Conservation (phyloP, 2,329 filamentous ascomycete genomes). For the Alternaria longipes region DNA sequence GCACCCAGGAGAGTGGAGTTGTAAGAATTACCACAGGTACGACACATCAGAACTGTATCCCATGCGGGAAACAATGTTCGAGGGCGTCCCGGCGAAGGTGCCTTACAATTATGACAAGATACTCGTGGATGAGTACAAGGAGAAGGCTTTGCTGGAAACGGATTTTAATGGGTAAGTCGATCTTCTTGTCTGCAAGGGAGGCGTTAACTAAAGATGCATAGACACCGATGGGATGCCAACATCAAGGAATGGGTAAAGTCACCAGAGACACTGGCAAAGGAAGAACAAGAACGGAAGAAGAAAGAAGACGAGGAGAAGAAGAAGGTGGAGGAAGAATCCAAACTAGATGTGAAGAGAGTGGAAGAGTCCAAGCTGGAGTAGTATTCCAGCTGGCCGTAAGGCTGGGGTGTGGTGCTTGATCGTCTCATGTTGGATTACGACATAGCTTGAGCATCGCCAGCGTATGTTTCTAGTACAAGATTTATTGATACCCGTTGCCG, state of each 20-base stretch:
- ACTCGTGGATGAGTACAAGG: constrained; percentile 71
- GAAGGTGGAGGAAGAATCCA: constrained; percentile 9
- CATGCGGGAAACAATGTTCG: constrained; percentile 76
- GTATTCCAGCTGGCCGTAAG: constrained; percentile 31
- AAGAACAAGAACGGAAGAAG: constrained; percentile 25
- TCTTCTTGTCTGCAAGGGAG: not conserved
- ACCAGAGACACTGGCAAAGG: constrained; percentile 22
- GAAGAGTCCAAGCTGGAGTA: constrained; percentile 30
- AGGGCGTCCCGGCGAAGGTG: constrained; percentile 74
- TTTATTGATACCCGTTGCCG: constrained; percentile 34
- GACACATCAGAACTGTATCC: constrained; percentile 76
- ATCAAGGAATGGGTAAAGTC: constrained; percentile 68
- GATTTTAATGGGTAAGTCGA: constrained; percentile 65
- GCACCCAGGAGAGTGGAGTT: constrained; percentile 74
- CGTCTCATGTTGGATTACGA: constrained; percentile 7
- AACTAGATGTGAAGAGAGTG: constrained; percentile 15
- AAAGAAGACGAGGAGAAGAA: constrained; percentile 18
- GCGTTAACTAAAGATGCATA: constrained; percentile 40
- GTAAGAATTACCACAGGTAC: constrained; percentile 83
- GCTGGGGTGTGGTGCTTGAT: not conserved
- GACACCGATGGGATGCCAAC: constrained; percentile 68
- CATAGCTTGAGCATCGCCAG: constrained; percentile 6
- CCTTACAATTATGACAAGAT: constrained; percentile 75
- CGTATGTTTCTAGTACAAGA: constrained; percentile 8
- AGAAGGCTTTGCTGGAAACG: constrained; percentile 68